Conservation (phyloP, 768 basidiomycete species). For the Peribolospora kevripleyi region DNA sequence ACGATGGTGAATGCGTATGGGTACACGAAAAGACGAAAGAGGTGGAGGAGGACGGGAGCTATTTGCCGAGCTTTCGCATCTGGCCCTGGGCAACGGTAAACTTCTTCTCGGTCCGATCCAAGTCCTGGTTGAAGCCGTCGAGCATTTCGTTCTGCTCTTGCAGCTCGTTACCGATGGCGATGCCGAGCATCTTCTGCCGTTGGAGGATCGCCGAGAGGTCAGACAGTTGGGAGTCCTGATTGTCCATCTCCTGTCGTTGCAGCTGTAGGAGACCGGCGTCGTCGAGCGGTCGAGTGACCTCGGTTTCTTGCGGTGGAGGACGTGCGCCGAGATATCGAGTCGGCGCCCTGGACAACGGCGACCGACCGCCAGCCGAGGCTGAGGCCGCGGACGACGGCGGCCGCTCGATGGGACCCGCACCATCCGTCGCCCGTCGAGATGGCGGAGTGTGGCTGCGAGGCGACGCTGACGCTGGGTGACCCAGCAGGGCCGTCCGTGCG, state of each 20-base stretch:
- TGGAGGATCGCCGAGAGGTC: conserved; percentile 56
- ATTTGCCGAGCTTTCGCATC: too few relatives aligned
- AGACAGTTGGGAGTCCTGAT: conserved; percentile 61
- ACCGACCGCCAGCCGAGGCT: conserved; percentile 38
- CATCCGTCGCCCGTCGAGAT: too few relatives aligned
- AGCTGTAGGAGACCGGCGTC: conserved; percentile 52
- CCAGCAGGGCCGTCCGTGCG: too few relatives aligned
- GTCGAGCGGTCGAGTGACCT: conserved; percentile 65
- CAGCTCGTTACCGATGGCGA: conserved; percentile 65
- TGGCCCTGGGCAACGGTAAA: too few relatives aligned
- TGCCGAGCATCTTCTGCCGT: conserved; percentile 62
- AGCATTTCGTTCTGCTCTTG: conserved; percentile 60
- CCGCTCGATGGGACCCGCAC: too few relatives aligned
- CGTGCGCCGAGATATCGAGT: conserved; percentile 51
- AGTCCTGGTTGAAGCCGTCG: conserved; percentile 48
- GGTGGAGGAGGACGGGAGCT: too few relatives aligned
- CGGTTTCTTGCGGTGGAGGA: conserved; percentile 45
- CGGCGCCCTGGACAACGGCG: conserved; percentile 15
- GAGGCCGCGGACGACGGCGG: conserved; percentile 35
- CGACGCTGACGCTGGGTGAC: too few relatives aligned
- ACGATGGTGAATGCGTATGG: too few relatives aligned
- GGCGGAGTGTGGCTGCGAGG: too few relatives aligned
- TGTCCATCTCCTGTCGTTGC: conserved; percentile 53
- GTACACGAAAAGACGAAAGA: too few relatives aligned
- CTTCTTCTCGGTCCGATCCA: conserved; percentile 55